Conservation (phyloP, 2,329 filamentous ascomycete species). For the Penicillium fuscoglaucum region DNA sequence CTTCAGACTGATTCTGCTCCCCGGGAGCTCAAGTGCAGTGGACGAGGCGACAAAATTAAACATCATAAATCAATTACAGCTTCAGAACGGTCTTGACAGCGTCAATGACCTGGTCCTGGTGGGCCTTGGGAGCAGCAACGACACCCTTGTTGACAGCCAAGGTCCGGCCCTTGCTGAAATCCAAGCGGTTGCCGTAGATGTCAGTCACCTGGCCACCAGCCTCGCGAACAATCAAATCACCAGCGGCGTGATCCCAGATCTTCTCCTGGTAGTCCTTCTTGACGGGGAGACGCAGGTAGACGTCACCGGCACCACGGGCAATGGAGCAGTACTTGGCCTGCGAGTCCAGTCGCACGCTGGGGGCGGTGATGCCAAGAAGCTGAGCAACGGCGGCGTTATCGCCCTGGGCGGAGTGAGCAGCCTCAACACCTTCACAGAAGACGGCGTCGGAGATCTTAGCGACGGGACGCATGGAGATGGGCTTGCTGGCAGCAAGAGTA, state of each 20-base stretch:
- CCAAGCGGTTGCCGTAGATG: constrained; percentile 76
- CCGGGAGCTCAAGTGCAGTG: constrained; percentile 3
- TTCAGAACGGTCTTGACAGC: constrained; percentile 78
- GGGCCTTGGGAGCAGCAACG: constrained; percentile 75
- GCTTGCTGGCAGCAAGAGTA: constrained; percentile 50
- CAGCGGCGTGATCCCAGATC: constrained; percentile 98
- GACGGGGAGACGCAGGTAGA: constrained; percentile 87
- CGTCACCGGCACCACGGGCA: constrained; percentile 87
- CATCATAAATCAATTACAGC: constrained; percentile 35
- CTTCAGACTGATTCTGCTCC: constrained; percentile 24
- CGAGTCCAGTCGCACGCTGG: constrained; percentile 94
- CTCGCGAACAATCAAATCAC: constrained; percentile 90
- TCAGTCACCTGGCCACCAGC: constrained; percentile 92
- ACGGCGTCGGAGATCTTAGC: constrained; percentile 74
- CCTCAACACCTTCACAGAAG: constrained; percentile 96
- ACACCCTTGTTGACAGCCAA: constrained; percentile 90
- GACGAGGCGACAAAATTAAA: constrained; percentile 2
- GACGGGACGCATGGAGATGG: constrained; percentile 78
- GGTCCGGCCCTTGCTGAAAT: constrained; percentile 85
- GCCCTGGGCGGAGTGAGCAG: constrained; percentile 84
- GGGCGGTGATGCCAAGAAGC: constrained; percentile 80
- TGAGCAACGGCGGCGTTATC: constrained; percentile 83
- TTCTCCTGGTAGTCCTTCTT: constrained; percentile 92
- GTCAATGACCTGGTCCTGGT: constrained; percentile 74
- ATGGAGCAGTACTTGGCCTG: constrained; percentile 98